These are phyloP conservation scores for Warburgia ugandensis DNA, from an alignment of 164 flowering plant genomes.

Conservation along the genomic window DNA sequence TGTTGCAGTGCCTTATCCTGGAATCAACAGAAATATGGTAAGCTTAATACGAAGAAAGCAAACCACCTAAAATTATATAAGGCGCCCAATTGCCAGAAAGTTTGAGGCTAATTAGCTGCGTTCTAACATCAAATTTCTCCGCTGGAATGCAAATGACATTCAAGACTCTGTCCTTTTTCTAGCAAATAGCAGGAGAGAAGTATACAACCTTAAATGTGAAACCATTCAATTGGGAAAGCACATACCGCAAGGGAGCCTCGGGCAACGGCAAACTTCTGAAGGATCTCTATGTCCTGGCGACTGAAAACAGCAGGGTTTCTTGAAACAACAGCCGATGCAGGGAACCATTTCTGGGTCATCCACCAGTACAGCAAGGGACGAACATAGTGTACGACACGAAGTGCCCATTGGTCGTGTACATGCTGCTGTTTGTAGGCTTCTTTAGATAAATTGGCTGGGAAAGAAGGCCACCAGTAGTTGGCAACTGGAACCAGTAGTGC, in stretches of 20 bases:
- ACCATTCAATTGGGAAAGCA: no score
- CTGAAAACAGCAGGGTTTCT: conserved; percentile 17
- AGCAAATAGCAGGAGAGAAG: not conserved
- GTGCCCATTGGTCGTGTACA: conserved; percentile 24
- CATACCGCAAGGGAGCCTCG: no score
- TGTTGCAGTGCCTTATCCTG: conserved; percentile 18
- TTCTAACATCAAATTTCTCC: not conserved
- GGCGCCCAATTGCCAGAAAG: no score
- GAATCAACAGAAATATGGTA: no score
- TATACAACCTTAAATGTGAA: no score
- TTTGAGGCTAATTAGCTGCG: no score
- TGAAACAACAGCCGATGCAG: conserved; percentile 13
- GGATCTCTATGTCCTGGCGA: conserved; percentile 15
- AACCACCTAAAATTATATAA: no score
- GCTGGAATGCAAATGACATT: not conserved
- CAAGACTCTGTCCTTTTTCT: no score
- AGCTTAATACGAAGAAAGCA: no score
- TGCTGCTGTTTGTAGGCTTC: conserved; percentile 13
- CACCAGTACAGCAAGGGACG: conserved; percentile 36
- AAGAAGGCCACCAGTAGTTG: conserved; percentile 44
- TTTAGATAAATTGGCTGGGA: conserved; percentile 17
- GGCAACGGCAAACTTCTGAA: not conserved
- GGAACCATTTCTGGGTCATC: conserved; percentile 38
- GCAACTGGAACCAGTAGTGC: conserved; percentile 31
- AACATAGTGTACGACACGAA: conserved; percentile 23